Evolutionary conservation across 176 grass and related monocot genomes (phyloP), one percentile per base, ranked within the genome.

Genomic region (Rhynchospora breviuscula): DNA sequence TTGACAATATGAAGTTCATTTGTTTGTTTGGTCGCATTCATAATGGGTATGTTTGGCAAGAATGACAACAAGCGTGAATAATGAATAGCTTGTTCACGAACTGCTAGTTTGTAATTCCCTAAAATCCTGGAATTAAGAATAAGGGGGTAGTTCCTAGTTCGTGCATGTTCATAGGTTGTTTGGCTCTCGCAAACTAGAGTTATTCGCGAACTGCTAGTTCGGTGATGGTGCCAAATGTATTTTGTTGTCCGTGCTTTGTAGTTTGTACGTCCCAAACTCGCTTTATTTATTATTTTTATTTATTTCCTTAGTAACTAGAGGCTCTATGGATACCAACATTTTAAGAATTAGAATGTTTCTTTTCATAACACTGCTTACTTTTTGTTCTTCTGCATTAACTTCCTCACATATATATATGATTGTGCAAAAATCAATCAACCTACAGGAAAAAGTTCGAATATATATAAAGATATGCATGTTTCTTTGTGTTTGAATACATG

Each of bases 241-340:
- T 77, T 31, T 56, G 49, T 14, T 31, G 21, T 77, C 48, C 29
- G 23, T 31, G 72, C 46, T 73, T 12, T 23, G 44, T 6, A 29
- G 26, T 72, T 19, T 47, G 19, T 47, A 73, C n/a, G 29, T 35
- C 69, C 12, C 43, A 43, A 12, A n/a, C 11, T 12, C 51, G 13
- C 11, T 14, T 26, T 67, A 48, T 51, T 63, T 81, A 45, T 65
- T 64, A 17, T 59, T 64, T 82, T 18, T 48, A n/a, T n/a, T n/a
- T n/a, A n/a, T n/a, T n/a, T n/a, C n/a, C n/a, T 82, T 82, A 49
- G 56, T 64, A 66, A 51, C 12, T 81, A 81, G 3, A 64, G 59
- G 63, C 14, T 81, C 3, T 31, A 65, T 82, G 60, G 80, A 66
- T 67, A 21, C 80, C 29, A 82, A 65, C 46, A 10, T 61, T 45